Conservation (phyloP, 371 early-diverging fungal species). For the Mucor plumbeus region DNA sequence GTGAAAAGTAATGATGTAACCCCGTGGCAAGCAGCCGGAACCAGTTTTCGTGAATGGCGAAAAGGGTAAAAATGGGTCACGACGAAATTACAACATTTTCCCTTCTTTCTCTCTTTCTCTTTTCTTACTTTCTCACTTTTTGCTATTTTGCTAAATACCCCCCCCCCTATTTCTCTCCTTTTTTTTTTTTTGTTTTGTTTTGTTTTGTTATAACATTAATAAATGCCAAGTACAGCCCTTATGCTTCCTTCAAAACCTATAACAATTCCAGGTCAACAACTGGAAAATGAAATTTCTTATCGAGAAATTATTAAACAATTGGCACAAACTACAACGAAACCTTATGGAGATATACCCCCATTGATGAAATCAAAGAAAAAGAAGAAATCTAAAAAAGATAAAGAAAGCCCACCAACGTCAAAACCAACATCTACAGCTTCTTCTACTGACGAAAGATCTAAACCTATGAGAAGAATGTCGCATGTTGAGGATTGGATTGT, state of each 20-base stretch:
- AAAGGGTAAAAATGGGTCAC: constrained; percentile 17
- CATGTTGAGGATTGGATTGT: constrained; percentile 58
- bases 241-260: constrained; percentile 37
- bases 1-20: neutral
- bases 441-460: neutral
- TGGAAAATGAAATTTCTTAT: constrained; percentile 45
- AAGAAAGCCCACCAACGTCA: constrained; percentile 17
- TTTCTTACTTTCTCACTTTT: constrained; percentile 10
- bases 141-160: constrained; percentile 8
- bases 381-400: constrained; percentile 17
- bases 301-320: constrained; percentile 57
- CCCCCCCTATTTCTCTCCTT: constrained; percentile 4
- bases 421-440: neutral
- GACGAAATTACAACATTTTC: neutral
- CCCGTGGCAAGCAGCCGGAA: constrained; percentile 28
- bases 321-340: constrained; percentile 52
- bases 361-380: constrained; percentile 43
- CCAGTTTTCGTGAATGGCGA: constrained; percentile 29
- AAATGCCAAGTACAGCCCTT: constrained; percentile 25
- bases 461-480: constrained; percentile 35
- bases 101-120: constrained; percentile 4
- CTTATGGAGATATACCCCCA: constrained; percentile 63
- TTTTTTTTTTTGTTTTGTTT: too few species aligned
- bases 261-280: constrained; percentile 32
- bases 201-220: constrained; percentile 9